Percentiles rank a stretch among this genome's conserved stretches.
Evolutionary conservation across 1,284 basidiomycete genomes (phyloP).

Genomic region (Rhodotorula sp.): DNA sequence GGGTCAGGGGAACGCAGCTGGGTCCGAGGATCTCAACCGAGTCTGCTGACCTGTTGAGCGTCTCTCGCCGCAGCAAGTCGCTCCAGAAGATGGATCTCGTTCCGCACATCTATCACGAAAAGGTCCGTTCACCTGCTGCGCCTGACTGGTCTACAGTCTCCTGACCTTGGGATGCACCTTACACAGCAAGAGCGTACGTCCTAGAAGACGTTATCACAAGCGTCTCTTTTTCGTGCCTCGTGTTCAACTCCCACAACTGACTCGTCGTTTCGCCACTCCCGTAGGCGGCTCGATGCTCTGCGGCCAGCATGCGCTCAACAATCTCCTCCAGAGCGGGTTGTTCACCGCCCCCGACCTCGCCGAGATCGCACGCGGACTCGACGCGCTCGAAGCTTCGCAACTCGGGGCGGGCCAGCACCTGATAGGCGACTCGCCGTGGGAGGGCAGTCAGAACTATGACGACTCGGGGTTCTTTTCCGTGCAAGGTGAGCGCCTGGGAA

Average conservation of each 20-base stretch:
- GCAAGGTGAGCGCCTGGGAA: conserved; percentile 18
- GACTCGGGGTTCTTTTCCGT: conserved; percentile 34
- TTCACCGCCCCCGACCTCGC: conserved; percentile 84
- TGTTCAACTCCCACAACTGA: neutral
- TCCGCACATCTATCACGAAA: conserved; percentile 35
- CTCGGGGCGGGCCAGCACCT: conserved; percentile 18
- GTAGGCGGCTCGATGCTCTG: conserved; percentile 52
- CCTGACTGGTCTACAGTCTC: too few relatives aligned
- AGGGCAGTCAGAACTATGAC: conserved; percentile 51
- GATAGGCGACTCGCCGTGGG: conserved; percentile 24
- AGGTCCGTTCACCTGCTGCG: conserved; percentile 1
- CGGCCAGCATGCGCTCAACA: conserved; percentile 54
- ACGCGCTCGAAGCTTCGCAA: conserved; percentile 51
- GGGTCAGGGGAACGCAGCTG: too few relatives aligned
- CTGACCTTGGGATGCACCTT: too few relatives aligned
- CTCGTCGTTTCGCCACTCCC: conserved; percentile 46
- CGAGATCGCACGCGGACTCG: conserved; percentile 67
- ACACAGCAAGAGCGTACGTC: conserved; percentile 34
- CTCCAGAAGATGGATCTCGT: conserved; percentile 5
- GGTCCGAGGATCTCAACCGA: too few relatives aligned
- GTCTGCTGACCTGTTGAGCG: neutral
- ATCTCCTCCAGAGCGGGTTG: conserved; percentile 52
- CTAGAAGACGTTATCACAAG: neutral
- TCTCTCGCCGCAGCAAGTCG: neutral
- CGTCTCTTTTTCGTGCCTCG: conserved; percentile 42